Evolutionary conservation across 2,329 filamentous ascomycete species (phyloP), one percentile per base, ranked within the genome.

Genomic region (Aurifilum marmelostoma): DNA sequence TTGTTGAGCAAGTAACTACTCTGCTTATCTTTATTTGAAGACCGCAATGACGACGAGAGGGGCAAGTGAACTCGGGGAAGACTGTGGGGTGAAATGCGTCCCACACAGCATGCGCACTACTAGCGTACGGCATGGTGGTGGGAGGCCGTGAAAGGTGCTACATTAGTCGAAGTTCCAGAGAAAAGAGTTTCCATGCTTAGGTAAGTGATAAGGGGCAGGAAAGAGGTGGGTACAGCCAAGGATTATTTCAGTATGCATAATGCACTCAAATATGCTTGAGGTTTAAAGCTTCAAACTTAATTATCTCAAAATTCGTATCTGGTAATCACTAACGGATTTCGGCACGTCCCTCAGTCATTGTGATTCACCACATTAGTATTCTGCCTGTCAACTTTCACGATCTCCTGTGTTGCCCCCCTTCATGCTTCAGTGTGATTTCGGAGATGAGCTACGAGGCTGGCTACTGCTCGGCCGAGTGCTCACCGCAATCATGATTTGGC

Each of bases 1-100:
- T 27, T 37, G 4, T n/a, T 16, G 9, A 32, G 39, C 58, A 24
- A 47, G 9, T 47, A n/a, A n/a, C n/a, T 47, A 47, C 43, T 58
- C 27, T 29, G 27, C 27, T 56, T 56, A 56, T 56, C 52, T 56
- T 29, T 12, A 29, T 56, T 56, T 32, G 52, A 12, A 56, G 24
- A 27, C 29, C 3, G 3, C 11, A 14, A 27, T 54, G 50, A 24
- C 39, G 41, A n/a, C 11, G 37, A 27, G 47, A 43, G 12, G 18
- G 21, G 21, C 24, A 41, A 63, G 59, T 41, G 32, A 60, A 1
- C 24, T 67, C 65, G 65, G 65, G 7, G 59, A 63, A 16, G 65
- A 63, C 34, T 67, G 65, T 67, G 65, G 65, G 65, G 65, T 67
- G 59, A 67, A 24, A 47, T 47, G 43, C 43, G 43, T 21, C n/a